Base-by-base conservation (phyloP, 169 alveolate genomes). In the Cryptosporidium tyzzeri region DNA sequence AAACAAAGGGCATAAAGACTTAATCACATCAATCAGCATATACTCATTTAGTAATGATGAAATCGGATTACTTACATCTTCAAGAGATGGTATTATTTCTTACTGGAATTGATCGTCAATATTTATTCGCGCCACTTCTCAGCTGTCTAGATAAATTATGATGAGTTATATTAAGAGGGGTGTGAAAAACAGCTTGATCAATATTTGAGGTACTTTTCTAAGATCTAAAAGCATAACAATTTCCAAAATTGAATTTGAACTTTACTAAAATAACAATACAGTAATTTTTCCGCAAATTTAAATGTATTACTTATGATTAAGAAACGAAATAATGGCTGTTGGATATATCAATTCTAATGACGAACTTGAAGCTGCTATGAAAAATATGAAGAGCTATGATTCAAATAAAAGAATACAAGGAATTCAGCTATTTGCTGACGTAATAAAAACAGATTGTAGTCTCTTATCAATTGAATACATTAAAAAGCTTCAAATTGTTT, bases 1-100 rank as follows among this genome's bases (percentile, higher is more conserved):
- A 55, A 70, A 16, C 16, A 16, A 21, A 2, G 59, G 71, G 55
- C 89, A 80, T 29, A 80, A 39, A 16, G 89, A 80, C n/a, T 10
- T 62, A 21, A 7, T 80, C 50, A 80, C 89, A 7, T 80, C 89
- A 1, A 14, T 80, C 23, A 80, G 14, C 41, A 48, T 62, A 29
- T 80, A 62, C 51, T n/a, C 39, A 10, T 59, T 37, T 62, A 3
- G n/a, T 44, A 59, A 62, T 62, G 55, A 73, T 73, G 33, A 51
- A 4, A 44, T 62, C 9, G 89, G 89, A 1, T 10, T 80, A 80
- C 33, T 80, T 37, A 65, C 75, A 37, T 59, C 89, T 6, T 80
- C 89, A 8, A 80, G 89, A 58, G 89, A 80, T 62, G 89, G 89
- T 6, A 65, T 65, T 10, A 44, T 80, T 80, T 80, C 89, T 39